Percentiles rank a stretch among this genome's conserved stretches.
These are phyloP conservation scores for Fusarium sp. DNA, from an alignment of 2,329 filamentous ascomycete species.

Conservation along the genomic window DNA sequence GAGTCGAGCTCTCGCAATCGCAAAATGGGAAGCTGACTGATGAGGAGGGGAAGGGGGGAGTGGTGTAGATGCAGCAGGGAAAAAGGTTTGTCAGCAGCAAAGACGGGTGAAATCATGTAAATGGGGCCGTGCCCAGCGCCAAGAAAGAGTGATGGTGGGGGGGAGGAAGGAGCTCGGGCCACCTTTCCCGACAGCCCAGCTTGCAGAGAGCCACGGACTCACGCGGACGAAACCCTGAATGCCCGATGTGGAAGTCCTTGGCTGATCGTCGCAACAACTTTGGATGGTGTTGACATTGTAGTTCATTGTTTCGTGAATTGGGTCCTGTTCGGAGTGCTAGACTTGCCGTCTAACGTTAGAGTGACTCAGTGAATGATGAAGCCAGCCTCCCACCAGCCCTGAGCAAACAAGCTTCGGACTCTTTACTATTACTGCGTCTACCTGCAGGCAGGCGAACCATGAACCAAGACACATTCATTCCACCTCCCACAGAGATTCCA, in stretches of 20 bases:
- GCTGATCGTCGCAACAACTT: neutral
- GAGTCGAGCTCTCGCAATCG: conserved; percentile 1
- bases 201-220: neutral
- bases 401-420: neutral
- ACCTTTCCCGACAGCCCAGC: neutral
- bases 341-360: neutral
- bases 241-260: conserved; percentile 10
- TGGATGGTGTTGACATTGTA: neutral
- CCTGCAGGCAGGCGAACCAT: neutral
- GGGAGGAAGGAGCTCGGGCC: conserved; percentile 28
- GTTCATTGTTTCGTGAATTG: neutral
- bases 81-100: conserved; percentile 44
- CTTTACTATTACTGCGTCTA: neutral
- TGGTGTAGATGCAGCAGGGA: conserved; percentile 33
- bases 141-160: neutral
- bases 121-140: neutral
- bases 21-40: conserved; percentile 32
- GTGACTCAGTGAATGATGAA: neutral
- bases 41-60: conserved; percentile 16
- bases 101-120: conserved; percentile 6
- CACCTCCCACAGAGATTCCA: neutral
- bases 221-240: neutral
- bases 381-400: neutral
- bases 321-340: neutral
- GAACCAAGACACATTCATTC: neutral